Conservation (phyloP, 805 yeast species). For the Tetrapisispora pingtungensis region DNA sequence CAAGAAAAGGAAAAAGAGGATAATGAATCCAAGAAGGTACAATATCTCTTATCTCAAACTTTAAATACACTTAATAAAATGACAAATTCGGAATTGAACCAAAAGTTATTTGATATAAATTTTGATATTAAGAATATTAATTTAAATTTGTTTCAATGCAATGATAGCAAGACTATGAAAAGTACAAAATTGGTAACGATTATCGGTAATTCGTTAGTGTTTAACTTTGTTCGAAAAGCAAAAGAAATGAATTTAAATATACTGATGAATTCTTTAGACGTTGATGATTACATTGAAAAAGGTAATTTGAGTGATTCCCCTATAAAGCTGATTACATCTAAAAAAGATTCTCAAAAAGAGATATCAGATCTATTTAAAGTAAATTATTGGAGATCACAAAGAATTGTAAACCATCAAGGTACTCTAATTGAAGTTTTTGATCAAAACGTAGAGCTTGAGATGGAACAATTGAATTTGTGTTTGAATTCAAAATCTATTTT, state of each 20-base stretch:
- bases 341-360: constrained; percentile 12
- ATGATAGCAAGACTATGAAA: constrained; percentile 45
- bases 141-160: constrained; percentile 58
- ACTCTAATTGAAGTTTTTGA: constrained; percentile 58
- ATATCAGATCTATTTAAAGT: constrained; percentile 47
- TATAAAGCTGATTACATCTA: constrained; percentile 58
- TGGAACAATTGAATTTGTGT: constrained; percentile 71
- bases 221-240: constrained; percentile 51
- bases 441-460: constrained; percentile 58
- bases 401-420: constrained; percentile 46
- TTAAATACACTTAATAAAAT: constrained; percentile 29
- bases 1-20: constrained; percentile 3
- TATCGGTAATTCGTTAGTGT: constrained; percentile 51
- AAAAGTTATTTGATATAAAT: constrained; percentile 60
- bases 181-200: constrained; percentile 66
- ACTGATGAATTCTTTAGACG: constrained; percentile 49
- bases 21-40: constrained; percentile 14
- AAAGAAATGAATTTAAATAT: constrained; percentile 58
- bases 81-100: constrained; percentile 38
- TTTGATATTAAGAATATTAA: constrained; percentile 58
- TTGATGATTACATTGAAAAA: constrained; percentile 66
- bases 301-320: constrained; percentile 45
- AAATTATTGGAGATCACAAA: constrained; percentile 46
- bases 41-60: constrained; percentile 19
- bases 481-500: constrained; percentile 69